Evolutionary conservation across 192 early-diverging fungal species (phyloP), one percentile per base, ranked within the genome.

Genomic region (Coemansia biformis): DNA sequence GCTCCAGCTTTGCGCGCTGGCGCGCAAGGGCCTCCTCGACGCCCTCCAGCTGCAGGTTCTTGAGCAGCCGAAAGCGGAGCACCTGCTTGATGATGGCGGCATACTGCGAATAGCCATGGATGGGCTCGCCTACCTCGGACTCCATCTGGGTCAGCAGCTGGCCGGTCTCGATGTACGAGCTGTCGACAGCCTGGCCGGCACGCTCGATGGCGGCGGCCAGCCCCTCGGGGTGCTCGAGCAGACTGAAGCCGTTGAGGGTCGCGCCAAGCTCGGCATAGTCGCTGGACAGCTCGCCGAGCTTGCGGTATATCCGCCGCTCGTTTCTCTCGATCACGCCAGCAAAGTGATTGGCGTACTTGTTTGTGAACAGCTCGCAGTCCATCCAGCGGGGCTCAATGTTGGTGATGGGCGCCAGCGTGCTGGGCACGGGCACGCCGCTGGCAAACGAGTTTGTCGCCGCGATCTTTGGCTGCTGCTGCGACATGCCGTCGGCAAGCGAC

Each of bases 211-310:
- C 86, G 18, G 83, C 83, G 1, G 87, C 81, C n/a, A 99, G 74
- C 17, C 31, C 22, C 35, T 72, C 68, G 2, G 69, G 73, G 1
- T 71, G 77, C 28, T 98, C 93, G 51, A 85, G 83, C 29, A 99
- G 76, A 38, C 93, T 96, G 69, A 96, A 98, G 17, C 85, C 91
- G 54, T 99, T 99, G 65, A 93, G 91, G 2, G 83, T 76, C 4
- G 89, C 92, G 1, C 93, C 94, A 14, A 99, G 76, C 51, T 96
- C 92, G 16, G 89, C 76, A 55, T 90, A 89, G 47, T 87, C 84
- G 26, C 66, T 63, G 0, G 89, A 81, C 22, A 87, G 75, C 57
- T 96, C 92, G 42, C 77, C 79, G 28, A 86, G 75, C 47, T 79
- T 77, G 49, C 85, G 82, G 17, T 81, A 78, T 38, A 93, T 81